Evolutionary conservation across 179 eudicot genomes (phyloP), one percentile per base, ranked within the genome.

Genomic region (Heliamphora pulchella): DNA sequence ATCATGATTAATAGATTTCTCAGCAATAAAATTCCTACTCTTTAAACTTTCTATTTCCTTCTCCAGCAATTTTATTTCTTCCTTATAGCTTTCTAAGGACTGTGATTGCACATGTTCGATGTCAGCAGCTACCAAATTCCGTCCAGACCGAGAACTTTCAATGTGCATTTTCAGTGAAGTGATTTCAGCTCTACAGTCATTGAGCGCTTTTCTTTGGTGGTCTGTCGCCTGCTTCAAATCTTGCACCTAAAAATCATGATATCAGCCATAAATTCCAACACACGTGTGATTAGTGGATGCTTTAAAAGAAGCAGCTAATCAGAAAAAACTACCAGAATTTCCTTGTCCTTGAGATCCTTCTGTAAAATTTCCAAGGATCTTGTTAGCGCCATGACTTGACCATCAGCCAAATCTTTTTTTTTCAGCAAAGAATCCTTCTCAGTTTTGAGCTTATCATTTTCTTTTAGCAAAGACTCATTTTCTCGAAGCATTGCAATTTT

Each of bases 161-260:
- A 96, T 91, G 81, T 87, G 91, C 93, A 91, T 92, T 87, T 96
- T 92, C 41, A 96, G 97, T 79, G 97, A 91, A 84, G 99, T 96
- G 82, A 94, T 94, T 83, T 96, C 98, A 82, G 93, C 85, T 86
- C 98, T 92, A 82, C 96, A 96, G 80, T 83, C 91, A 90, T 92
- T 92, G 78, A 96, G 89, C 80, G 91, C 97, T 85, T 87, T 92
- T 63, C 91, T 91, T 87, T 89, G 97, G 80, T 75, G 81, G 58
- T 89, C 93, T 82, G 83, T 54, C 77, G 92, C 85, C 85, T 92
- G 90, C 87, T 89, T 96, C 90, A 92, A 76, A 78, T 86, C 87
- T 80, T 86, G 92, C 67, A 91, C 92, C 98, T 96, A 85, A 76
- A 75, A 78, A 67, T 51, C 63, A 82, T 62, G 66, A 82, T 54